phyloP scores from a whole-genome alignment of 192 early-diverging fungal species.

The Anaeromyces robustus region DNA sequence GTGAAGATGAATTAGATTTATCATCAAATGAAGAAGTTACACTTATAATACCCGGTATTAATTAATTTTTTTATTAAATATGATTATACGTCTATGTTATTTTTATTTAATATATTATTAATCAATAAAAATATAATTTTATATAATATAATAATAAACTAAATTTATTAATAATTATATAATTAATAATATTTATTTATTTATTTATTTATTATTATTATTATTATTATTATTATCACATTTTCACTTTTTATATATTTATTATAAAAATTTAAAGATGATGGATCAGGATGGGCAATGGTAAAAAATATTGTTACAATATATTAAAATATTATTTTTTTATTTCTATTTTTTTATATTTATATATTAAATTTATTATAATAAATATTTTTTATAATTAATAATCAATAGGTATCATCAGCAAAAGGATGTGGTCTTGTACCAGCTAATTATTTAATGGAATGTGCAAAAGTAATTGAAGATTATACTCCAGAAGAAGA shows the following conservation, averaged over 20 bases:
- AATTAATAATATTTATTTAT: too few relatives aligned
- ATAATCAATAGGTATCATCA: background rate
- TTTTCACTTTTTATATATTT: too few relatives aligned
- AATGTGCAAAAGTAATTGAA: background rate
- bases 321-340: conserved; percentile 1
- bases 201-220: too few relatives aligned
- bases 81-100: too few relatives aligned
- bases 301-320: background rate
- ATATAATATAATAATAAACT: too few relatives aligned
- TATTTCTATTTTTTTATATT: background rate
- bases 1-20: background rate
- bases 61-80: background rate
- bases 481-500: conserved; percentile 2
- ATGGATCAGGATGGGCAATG: conserved; percentile 8
- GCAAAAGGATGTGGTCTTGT: background rate
- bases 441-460: background rate
- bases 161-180: too few relatives aligned
- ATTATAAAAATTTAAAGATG: too few relatives aligned
- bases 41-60: background rate
- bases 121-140: too few relatives aligned
- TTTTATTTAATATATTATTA: too few relatives aligned
- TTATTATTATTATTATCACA: too few relatives aligned
- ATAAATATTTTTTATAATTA: background rate
- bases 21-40: background rate
- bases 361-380: too few relatives aligned